phyloP scores from a whole-genome alignment of 129 eudicot genomes.

The Gnaphalium uliginosum region DNA sequence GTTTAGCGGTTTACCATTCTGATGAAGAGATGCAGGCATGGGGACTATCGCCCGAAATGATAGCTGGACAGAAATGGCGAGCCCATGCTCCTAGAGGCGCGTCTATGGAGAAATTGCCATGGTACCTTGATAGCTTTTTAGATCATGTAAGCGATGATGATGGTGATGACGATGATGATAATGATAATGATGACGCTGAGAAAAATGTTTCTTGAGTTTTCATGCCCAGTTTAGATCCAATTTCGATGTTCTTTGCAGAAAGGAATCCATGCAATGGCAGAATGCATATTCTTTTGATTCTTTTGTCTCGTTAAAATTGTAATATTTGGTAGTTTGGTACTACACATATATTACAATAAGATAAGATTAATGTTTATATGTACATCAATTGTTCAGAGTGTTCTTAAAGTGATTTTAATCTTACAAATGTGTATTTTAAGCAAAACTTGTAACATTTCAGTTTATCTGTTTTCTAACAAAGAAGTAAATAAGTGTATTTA shows the following conservation, averaged over 20 bases:
- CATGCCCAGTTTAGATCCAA: neutral
- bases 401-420: neutral
- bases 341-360: neutral
- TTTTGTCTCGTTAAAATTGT: conserved; percentile 7
- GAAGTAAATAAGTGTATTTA: no score
- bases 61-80: conserved; percentile 65
- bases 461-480: no score
- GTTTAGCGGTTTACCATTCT: conserved; percentile 69
- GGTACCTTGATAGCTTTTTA: conserved; percentile 66
- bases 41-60: conserved; percentile 83
- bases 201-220: conserved; percentile 24
- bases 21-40: conserved; percentile 67
- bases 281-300: neutral
- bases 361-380: neutral
- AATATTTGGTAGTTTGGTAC: conserved; percentile 4
- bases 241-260: neutral
- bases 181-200: neutral
- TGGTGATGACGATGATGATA: conserved; percentile 1
- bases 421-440: neutral
- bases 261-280: conserved; percentile 1
- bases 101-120: conserved; percentile 59
- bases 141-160: conserved; percentile 50
- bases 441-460: no score
- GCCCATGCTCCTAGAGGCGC: conserved; percentile 46
- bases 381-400: neutral